These are phyloP conservation scores for Tephrocybe sp. DNA, from an alignment of 768 basidiomycete species.

Conservation along the genomic window DNA sequence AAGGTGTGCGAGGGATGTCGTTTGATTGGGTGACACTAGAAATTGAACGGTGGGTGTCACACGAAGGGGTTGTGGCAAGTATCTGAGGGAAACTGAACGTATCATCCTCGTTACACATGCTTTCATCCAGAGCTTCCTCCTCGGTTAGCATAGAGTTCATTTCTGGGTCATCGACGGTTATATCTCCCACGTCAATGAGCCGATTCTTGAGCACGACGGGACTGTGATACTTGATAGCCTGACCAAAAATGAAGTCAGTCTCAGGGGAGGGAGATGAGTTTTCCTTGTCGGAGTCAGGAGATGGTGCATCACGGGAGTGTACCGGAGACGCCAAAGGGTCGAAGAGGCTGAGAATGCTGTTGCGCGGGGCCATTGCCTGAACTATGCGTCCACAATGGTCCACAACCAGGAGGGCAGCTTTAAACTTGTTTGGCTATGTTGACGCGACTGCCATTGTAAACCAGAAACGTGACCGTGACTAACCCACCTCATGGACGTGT, in stretches of 20 bases:
- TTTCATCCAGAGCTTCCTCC: constrained; percentile 31
- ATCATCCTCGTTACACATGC: constrained; percentile 32
- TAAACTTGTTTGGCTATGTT: constrained; percentile 36
- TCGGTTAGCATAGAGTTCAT: constrained; percentile 29
- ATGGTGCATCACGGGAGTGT: constrained; percentile 20
- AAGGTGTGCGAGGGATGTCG: constrained; percentile 32
- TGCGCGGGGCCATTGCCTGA: constrained; percentile 36
- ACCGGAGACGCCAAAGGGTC: constrained; percentile 39
- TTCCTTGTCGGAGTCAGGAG: constrained; percentile 46
- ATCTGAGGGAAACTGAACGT: constrained; percentile 33
- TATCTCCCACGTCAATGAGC: constrained; percentile 50
- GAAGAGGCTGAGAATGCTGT: constrained; percentile 47
- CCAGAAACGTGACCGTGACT: constrained; percentile 14
- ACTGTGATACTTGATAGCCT: constrained; percentile 21
- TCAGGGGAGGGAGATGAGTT: constrained; percentile 27
- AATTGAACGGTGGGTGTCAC: background rate
- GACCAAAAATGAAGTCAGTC: constrained; percentile 31
- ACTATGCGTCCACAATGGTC: too few relatives aligned
- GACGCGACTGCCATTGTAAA: constrained; percentile 26
- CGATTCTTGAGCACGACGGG: constrained; percentile 34
- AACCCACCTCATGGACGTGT: constrained; percentile 36
- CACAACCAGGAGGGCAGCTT: too few relatives aligned
- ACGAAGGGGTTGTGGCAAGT: constrained; percentile 25
- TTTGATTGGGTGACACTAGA: constrained; percentile 15
- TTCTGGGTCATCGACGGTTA: constrained; percentile 37